Evolutionary conservation across 192 early-diverging fungal species (phyloP).

Genomic region (Endogone sp.): DNA sequence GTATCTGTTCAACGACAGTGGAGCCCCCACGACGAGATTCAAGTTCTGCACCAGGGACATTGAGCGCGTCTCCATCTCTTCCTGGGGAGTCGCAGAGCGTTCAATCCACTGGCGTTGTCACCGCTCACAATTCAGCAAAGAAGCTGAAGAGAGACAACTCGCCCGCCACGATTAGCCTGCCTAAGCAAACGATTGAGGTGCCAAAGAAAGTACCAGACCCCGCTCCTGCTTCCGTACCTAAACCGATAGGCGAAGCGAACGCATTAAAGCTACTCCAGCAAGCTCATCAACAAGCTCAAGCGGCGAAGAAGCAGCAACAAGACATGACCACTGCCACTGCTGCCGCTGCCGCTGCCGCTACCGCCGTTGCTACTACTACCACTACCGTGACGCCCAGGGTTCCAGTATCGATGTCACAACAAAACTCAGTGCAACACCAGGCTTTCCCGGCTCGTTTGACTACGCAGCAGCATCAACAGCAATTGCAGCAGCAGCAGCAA

Average conservation of each 20-base stretch:
- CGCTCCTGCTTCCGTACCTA: slow-evolving; percentile 8
- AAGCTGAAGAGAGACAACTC: slow-evolving; percentile 33
- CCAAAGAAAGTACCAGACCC: slow-evolving; percentile 13
- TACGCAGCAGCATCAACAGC: neutral
- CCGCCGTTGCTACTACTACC: neutral
- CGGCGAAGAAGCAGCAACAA: slow-evolving; percentile 13
- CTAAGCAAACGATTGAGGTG: slow-evolving; percentile 19
- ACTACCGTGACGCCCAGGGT: slow-evolving; percentile 1
- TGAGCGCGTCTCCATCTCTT: slow-evolving; percentile 4
- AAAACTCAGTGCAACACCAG: neutral
- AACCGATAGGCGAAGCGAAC: neutral
- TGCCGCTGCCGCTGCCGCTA: neutral
- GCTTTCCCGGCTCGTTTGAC: too few species aligned
- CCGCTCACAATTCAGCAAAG: slow-evolving; percentile 16
- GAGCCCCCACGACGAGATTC: neutral
- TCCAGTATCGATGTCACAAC: neutral
- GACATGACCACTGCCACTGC: slow-evolving; percentile 2
- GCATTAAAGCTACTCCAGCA: slow-evolving; percentile 1
- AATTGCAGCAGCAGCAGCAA: too few species aligned
- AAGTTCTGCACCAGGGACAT: neutral
- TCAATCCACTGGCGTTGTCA: slow-evolving; percentile 9
- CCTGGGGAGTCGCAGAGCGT: neutral
- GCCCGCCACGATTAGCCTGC: slow-evolving; percentile 23
- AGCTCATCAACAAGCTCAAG: slow-evolving; percentile 5
- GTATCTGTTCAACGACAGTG: neutral